Percentiles rank a stretch among this genome's conserved stretches.
These are phyloP conservation scores for Penicillium riverlandense DNA, from an alignment of 495 filamentous ascomycete genomes.

Conservation along the genomic window DNA sequence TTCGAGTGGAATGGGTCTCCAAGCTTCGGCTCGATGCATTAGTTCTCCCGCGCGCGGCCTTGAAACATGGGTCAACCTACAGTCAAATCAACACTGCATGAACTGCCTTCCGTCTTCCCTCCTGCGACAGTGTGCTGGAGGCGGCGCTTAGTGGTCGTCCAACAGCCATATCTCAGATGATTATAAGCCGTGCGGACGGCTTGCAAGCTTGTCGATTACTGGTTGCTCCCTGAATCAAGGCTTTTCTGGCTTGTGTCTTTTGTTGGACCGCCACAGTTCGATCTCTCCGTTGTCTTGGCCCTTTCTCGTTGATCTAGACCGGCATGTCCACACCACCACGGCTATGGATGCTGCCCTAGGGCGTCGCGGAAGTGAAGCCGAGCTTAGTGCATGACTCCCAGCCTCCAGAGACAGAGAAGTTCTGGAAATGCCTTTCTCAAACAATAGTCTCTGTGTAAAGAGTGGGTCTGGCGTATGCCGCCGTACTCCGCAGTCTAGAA, in stretches of 20 bases:
- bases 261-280: no score
- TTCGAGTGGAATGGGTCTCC: slow-evolving; percentile 16
- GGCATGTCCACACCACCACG: no score
- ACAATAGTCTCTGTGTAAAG: no score
- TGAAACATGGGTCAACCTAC: slow-evolving; percentile 14
- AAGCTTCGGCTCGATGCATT: slow-evolving; percentile 29
- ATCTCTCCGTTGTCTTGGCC: no score
- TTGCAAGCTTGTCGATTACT: no score
- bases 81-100: slow-evolving; percentile 13
- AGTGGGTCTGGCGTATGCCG: slow-evolving; percentile 9
- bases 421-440: slow-evolving; percentile 9
- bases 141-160: no score
- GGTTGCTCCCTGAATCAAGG: no score
- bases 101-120: slow-evolving; percentile 10
- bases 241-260: no score
- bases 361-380: slow-evolving; percentile 21
- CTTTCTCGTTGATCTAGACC: no score
- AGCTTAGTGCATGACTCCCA: slow-evolving; percentile 6
- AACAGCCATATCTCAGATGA: no score
- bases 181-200: no score
- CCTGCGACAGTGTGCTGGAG: no score
- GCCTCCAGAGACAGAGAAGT: slow-evolving; percentile 13
- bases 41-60: slow-evolving; percentile 8
- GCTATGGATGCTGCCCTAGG: slow-evolving; percentile 5
- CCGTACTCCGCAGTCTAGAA: slow-evolving; percentile 4